A percentile compares a stretch with the other conserved stretches of the same genome.
Conservation (phyloP, 768 basidiomycete genomes). For the Dacryopinax spathularia region DNA sequence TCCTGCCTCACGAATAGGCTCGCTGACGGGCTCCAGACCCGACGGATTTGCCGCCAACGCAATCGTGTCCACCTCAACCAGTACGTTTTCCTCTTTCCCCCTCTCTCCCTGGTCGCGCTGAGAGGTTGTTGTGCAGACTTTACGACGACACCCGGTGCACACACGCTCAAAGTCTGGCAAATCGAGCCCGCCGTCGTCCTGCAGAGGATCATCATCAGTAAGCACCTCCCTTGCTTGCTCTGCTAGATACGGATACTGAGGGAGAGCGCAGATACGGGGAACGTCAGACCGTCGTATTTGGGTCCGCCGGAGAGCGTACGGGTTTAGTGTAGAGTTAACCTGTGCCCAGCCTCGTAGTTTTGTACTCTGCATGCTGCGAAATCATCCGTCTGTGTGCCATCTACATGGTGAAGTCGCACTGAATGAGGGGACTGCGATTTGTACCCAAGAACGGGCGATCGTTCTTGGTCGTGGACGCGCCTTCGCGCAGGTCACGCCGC, state of each 20-base stretch:
- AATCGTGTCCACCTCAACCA: slow-evolving; percentile 31
- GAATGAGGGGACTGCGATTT: too few species aligned
- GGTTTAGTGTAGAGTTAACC: too few species aligned
- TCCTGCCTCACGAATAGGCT: slow-evolving; percentile 1
- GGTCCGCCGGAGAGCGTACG: slow-evolving; percentile 46
- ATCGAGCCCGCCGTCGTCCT: slow-evolving; percentile 47
- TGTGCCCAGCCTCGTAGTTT: too few species aligned
- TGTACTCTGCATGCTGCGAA: too few species aligned
- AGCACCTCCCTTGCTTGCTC: slow-evolving; percentile 15
- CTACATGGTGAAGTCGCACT: too few species aligned
- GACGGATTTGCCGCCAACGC: slow-evolving; percentile 43
- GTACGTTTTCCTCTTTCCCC: slow-evolving; percentile 24
- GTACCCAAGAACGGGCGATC: too few species aligned
- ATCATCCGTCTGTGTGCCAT: too few species aligned
- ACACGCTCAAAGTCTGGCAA: slow-evolving; percentile 48
- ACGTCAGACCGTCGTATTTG: slow-evolving; percentile 41
- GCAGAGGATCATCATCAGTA: slow-evolving; percentile 48
- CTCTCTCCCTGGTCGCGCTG: not conserved
- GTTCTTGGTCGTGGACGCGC: too few species aligned
- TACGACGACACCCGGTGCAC: slow-evolving; percentile 32
- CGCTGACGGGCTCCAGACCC: slow-evolving; percentile 24
- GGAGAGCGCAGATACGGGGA: slow-evolving; percentile 36
- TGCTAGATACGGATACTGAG: not conserved
- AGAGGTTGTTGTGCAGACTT: not conserved
- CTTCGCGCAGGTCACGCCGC: too few species aligned